Conservation (phyloP, 2,329 filamentous ascomycete genomes). For the Gliomastix tumulicola region DNA sequence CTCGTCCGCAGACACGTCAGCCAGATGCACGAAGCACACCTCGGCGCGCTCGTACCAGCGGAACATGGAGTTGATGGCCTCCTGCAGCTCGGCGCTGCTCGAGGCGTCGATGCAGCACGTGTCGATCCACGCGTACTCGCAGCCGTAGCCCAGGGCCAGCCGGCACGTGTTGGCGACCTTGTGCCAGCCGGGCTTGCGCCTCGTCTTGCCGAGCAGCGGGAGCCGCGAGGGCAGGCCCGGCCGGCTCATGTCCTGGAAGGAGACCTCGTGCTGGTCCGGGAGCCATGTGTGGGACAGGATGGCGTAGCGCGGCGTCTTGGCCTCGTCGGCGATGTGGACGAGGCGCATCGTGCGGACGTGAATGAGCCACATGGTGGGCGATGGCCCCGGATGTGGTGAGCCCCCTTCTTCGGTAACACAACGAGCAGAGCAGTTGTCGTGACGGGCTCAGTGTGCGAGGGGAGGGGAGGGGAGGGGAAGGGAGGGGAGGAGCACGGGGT, state of each 20-base stretch:
- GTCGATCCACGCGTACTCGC: conserved; percentile 14
- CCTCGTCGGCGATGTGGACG: conserved; percentile 9
- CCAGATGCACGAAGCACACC: conserved; percentile 15
- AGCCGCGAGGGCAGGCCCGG: not conserved
- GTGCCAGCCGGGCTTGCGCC: conserved; percentile 7
- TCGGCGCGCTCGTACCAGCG: conserved; percentile 12
- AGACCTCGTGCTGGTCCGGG: conserved; percentile 8
- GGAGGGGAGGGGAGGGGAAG: too few relatives aligned
- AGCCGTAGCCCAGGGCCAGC: conserved; percentile 6
- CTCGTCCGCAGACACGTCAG: conserved; percentile 8
- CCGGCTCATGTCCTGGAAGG: conserved; percentile 9
- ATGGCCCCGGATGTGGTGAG: too few relatives aligned
- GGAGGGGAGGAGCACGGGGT: too few relatives aligned
- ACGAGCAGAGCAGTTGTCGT: too few relatives aligned
- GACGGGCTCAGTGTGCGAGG: too few relatives aligned
- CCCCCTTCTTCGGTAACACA: too few relatives aligned
- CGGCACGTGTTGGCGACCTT: conserved; percentile 9
- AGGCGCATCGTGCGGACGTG: conserved; percentile 11
- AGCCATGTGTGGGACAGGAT: conserved; percentile 16
- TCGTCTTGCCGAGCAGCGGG: conserved; percentile 2
- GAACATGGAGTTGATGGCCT: conserved; percentile 17
- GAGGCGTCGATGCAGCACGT: conserved; percentile 15
- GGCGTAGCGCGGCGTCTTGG: conserved; percentile 8
- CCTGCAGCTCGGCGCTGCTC: conserved; percentile 13
- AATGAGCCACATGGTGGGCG: conserved; percentile 14